Evolutionary conservation across 768 basidiomycete species (phyloP), one percentile per base, ranked within the genome.

Genomic region (Mycena epipterygia): DNA sequence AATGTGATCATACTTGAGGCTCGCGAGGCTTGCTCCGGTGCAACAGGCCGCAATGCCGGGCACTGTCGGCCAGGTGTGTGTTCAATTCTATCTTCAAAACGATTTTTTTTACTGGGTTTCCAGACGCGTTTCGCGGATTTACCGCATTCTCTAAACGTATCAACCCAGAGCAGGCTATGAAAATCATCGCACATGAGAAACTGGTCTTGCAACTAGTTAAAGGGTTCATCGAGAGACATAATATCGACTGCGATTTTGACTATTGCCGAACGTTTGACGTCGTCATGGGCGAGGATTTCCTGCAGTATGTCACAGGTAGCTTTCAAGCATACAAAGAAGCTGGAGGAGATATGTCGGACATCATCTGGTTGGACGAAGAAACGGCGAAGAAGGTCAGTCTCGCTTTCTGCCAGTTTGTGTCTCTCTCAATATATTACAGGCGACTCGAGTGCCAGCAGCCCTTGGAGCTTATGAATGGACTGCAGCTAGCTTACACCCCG

Each of bases 181-280:
- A 52, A 32, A 52, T 52, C 29, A 52, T 52, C 51, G 51, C 29
- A 8, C 51, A 52, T 32, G 51, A 52, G 13, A 52, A 52, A 21
- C n/a, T 52, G 29, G 51, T 52, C 1, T 23, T 52, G 30, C 29
- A 52, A 19, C 29, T 52, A 29, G 51, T 52, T 17, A 52, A 52
- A 23, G 27, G 29, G 5, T 52, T 52, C 51, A 52, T 52, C 29
- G 29, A 52, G 2, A 52, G 32, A 19, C 51, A 52, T 29, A 32
- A 52, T 32, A 52, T 52, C 51, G 51, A 52, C 29, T 52, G 51
- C 51, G 51, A 52, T 17, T 52, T 52, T 21, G 30, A 52, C 51
- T 32, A 52, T 21, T 52, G 51, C 21, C 51, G 30, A 19, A 52
- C 51, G 19, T 52, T 52, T n/a, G 51, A 52, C 19, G 51, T 52